Percentiles rank a stretch among this genome's conserved stretches.
Evolutionary conservation across 345 rosid genomes (phyloP).

Genomic region (Gossypium ekmanianum): DNA sequence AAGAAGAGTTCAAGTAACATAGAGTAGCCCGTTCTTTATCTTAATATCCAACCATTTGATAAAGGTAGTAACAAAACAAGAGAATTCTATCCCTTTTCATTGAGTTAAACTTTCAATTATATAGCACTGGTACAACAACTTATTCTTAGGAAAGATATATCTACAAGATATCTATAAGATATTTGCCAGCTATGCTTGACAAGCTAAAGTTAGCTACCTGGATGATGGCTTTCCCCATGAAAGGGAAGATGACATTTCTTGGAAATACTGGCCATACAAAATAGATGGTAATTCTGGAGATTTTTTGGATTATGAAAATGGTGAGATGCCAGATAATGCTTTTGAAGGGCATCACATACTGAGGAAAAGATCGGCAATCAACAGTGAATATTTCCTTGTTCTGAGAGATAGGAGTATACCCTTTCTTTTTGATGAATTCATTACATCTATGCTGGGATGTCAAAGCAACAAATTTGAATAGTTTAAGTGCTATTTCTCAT

Average conservation of each 20-base stretch:
- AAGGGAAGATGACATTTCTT: slow-evolving; percentile 27
- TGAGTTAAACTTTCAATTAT: too few relatives aligned
- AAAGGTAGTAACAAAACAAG: not conserved
- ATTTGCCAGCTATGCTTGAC: too few relatives aligned
- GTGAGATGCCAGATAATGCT: slow-evolving; percentile 33
- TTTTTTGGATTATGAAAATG: slow-evolving; percentile 28
- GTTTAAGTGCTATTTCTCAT: slow-evolving; percentile 38
- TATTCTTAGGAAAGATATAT: too few relatives aligned
- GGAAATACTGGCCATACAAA: slow-evolving; percentile 37
- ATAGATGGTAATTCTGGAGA: slow-evolving; percentile 30
- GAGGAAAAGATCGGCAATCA: slow-evolving; percentile 45
- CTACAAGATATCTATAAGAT: too few relatives aligned
- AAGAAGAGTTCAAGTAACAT: slow-evolving; percentile 53
- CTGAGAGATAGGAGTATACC: too few relatives aligned
- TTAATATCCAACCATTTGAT: not conserved
- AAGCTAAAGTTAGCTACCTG: slow-evolving; percentile 30
- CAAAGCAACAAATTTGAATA: slow-evolving; percentile 36
- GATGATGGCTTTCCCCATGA: slow-evolving; percentile 33
- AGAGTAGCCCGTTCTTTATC: not conserved
- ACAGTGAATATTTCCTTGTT: slow-evolving; percentile 12
- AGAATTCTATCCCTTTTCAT: too few relatives aligned
- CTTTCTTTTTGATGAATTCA: slow-evolving; percentile 18
- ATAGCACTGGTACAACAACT: too few relatives aligned
- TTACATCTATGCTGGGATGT: slow-evolving; percentile 38
- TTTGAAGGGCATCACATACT: slow-evolving; percentile 29